Evolutionary conservation across 768 basidiomycete genomes (phyloP).

Genomic region (Pleurotus tuber-regium): DNA sequence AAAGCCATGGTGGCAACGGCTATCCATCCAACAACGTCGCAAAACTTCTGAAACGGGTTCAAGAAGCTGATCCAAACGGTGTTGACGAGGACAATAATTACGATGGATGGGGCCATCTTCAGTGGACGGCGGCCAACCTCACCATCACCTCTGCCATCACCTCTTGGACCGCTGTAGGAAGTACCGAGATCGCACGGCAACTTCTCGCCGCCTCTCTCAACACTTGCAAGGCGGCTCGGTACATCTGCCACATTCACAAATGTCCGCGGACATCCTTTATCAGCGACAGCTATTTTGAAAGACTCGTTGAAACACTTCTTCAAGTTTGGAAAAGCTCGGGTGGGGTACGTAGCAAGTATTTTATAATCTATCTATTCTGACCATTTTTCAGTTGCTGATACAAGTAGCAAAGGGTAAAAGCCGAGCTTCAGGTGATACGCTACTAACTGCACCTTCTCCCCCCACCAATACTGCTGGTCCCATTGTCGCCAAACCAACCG

Average conservation of each 20-base stretch:
- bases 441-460: no score
- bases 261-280: not conserved
- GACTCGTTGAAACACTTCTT: not conserved
- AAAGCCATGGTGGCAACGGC: no score
- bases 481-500: no score
- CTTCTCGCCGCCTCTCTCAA: not conserved
- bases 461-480: no score
- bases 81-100: constrained; percentile 15
- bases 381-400: no score
- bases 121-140: constrained; percentile 14
- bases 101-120: constrained; percentile 17
- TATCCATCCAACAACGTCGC: not conserved
- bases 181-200: not conserved
- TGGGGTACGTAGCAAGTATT: not conserved
- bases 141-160: not conserved
- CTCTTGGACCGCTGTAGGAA: not conserved
- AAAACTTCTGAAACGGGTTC: constrained; percentile 8
- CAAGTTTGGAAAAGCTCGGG: not conserved
- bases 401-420: no score
- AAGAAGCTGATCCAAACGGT: constrained; percentile 16
- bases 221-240: not conserved
- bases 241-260: not conserved
- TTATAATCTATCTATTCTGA: no score
- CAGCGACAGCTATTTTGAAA: not conserved
- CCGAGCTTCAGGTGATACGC: no score